Conservation (phyloP, 305 asterid genomes). For the Solanum hybrid region DNA sequence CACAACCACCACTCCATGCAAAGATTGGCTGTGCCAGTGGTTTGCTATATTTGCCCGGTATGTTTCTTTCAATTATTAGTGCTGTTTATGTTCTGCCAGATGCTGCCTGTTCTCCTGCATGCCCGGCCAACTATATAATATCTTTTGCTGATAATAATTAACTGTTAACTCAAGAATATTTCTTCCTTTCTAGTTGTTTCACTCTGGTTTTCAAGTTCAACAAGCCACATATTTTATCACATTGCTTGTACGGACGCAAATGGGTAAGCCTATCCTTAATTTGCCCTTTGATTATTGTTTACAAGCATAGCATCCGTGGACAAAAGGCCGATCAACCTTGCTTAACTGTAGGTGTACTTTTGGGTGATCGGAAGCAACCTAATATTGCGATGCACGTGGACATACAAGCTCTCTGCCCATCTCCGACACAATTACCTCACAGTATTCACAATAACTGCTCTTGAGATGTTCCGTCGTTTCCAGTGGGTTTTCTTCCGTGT, state of each 20-base stretch:
- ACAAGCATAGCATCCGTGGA: not conserved
- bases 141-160: not conserved
- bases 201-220: constrained; percentile 91
- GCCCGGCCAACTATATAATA: not conserved
- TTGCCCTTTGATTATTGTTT: not conserved
- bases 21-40: not conserved
- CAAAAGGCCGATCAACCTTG: not conserved
- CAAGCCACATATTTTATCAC: constrained; percentile 51
- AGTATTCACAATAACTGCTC: constrained; percentile 57
- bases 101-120: not conserved
- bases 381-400: constrained; percentile 91
- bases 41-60: not conserved
- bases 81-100: not conserved
- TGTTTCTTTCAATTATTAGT: not conserved
- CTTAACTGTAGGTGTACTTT: constrained; percentile 51
- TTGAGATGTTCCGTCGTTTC: constrained; percentile 87
- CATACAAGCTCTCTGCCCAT: constrained; percentile 97
- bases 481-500: constrained; percentile 97
- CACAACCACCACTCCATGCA: not conserved
- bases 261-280: constrained; percentile 50
- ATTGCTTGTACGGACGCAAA: constrained; percentile 59
- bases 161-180: not conserved
- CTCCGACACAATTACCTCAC: constrained; percentile 86
- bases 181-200: constrained; percentile 55
- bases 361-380: constrained; percentile 95